Conservation (phyloP, 345 rosid genomes). For the Durio zibethinus region DNA sequence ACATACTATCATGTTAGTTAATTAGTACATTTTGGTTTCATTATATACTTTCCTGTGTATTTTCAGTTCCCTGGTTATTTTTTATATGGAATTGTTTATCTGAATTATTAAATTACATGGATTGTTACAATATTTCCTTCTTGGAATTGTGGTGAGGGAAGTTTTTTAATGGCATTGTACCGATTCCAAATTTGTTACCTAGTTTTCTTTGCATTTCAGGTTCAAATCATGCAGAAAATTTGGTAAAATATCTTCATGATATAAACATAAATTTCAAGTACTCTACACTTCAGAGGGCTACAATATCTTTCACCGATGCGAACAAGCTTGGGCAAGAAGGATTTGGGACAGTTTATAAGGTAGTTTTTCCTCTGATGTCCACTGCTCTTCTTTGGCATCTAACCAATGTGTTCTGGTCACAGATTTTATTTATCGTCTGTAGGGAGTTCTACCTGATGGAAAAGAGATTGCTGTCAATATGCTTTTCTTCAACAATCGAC, state of each 20-base stretch:
- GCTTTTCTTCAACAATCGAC: conserved; percentile 83
- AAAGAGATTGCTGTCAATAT: conserved; percentile 90
- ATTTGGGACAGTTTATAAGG: conserved; percentile 93
- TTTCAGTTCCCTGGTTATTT: conserved; percentile 57
- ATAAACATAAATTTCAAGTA: conserved; percentile 90
- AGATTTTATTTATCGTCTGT: neutral
- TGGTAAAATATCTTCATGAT: conserved; percentile 63
- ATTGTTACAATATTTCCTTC: too few species aligned
- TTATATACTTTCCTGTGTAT: neutral
- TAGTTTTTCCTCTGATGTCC: conserved; percentile 12
- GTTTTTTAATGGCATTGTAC: neutral
- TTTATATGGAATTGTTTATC: conserved; percentile 30
- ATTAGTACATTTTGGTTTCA: neutral
- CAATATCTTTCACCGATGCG: conserved; percentile 55
- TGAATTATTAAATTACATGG: neutral
- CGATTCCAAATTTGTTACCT: neutral
- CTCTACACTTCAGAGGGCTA: conserved; percentile 82
- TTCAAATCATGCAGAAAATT: conserved; percentile 55
- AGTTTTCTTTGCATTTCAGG: conserved; percentile 33
- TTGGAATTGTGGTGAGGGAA: neutral
- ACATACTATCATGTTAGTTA: neutral
- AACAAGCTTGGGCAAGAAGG: conserved; percentile 98
- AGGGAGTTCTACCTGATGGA: conserved; percentile 88
- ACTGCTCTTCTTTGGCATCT: neutral
- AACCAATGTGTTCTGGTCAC: neutral